phyloP scores from a whole-genome alignment of 495 filamentous ascomycete genomes.

The Neurospora cerealis region DNA sequence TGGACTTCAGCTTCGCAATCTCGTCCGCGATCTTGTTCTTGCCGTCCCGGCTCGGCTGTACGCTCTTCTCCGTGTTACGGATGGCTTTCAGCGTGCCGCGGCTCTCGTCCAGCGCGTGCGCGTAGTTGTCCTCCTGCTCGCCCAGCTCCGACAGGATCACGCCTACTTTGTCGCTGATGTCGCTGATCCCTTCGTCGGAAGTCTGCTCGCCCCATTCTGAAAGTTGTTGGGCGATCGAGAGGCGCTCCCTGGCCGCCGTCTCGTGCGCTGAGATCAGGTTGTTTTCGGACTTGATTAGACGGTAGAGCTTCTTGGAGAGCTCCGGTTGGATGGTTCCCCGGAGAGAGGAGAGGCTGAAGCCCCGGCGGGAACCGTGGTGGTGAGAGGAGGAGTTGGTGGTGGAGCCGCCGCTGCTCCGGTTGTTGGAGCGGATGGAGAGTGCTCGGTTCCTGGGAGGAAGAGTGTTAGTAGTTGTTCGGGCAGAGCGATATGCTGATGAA shows the following conservation, averaged over 20 bases:
- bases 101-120: slow-evolving; percentile 75
- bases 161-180: slow-evolving; percentile 88
- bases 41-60: slow-evolving; percentile 83
- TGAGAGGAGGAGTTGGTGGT: slow-evolving; percentile 33
- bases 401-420: slow-evolving; percentile 14
- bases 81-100: slow-evolving; percentile 76
- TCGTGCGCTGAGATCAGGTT: slow-evolving; percentile 74
- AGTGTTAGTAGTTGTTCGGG: not conserved
- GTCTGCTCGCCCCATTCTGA: slow-evolving; percentile 94
- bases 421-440: slow-evolving; percentile 34
- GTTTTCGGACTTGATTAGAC: slow-evolving; percentile 88
- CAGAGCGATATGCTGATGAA: not conserved
- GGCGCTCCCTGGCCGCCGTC: slow-evolving; percentile 67
- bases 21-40: slow-evolving; percentile 81
- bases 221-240: slow-evolving; percentile 78
- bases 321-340: slow-evolving; percentile 76
- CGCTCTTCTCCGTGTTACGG: slow-evolving; percentile 80
- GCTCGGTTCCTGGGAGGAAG: slow-evolving; percentile 42
- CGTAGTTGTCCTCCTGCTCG: slow-evolving; percentile 82
- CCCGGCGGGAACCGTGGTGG: slow-evolving; percentile 37
- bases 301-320: slow-evolving; percentile 73
- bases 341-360: slow-evolving; percentile 71
- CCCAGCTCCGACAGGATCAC: slow-evolving; percentile 86
- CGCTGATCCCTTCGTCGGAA: slow-evolving; percentile 72
- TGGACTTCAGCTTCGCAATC: slow-evolving; percentile 77